Evolutionary conservation across 2,329 filamentous ascomycete species (phyloP).

Genomic region (Karstenula rhodostoma): DNA sequence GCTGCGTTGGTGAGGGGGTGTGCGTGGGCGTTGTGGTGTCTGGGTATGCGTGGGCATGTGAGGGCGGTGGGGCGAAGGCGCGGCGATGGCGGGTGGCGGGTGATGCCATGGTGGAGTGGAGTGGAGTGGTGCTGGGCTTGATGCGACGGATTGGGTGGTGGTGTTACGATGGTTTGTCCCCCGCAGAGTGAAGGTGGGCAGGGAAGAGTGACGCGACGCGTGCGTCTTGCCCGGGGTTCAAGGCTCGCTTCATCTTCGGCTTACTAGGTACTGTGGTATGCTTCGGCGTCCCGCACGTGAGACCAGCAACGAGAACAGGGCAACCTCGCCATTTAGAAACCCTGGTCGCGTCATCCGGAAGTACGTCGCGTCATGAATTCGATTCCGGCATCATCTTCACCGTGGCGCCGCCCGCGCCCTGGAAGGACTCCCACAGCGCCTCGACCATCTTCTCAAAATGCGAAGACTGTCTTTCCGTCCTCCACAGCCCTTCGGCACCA

Average conservation of each 20-base stretch:
- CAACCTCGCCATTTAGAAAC: no score
- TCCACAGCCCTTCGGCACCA: neutral
- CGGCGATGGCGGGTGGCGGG: conserved; percentile 8
- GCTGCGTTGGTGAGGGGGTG: neutral
- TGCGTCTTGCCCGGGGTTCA: no score
- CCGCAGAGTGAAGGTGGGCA: no score
- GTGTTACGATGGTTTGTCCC: neutral
- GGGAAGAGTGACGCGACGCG: no score
- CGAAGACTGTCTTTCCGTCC: neutral
- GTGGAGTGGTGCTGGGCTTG: neutral
- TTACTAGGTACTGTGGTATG: no score
- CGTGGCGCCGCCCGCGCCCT: neutral
- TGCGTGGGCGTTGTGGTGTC: neutral
- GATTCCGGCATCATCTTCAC: neutral
- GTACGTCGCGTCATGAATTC: neutral
- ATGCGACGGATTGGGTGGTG: neutral
- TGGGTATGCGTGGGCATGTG: neutral
- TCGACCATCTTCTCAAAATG: neutral
- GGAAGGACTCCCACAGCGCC: neutral
- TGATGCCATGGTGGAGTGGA: neutral
- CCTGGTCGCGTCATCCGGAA: neutral
- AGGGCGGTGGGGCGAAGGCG: conserved; percentile 2
- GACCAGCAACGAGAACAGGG: no score
- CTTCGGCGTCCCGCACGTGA: no score
- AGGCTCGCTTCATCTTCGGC: no score